Conservation (phyloP, 208 protist species). For the Leptomonas pyrrhocoris region DNA sequence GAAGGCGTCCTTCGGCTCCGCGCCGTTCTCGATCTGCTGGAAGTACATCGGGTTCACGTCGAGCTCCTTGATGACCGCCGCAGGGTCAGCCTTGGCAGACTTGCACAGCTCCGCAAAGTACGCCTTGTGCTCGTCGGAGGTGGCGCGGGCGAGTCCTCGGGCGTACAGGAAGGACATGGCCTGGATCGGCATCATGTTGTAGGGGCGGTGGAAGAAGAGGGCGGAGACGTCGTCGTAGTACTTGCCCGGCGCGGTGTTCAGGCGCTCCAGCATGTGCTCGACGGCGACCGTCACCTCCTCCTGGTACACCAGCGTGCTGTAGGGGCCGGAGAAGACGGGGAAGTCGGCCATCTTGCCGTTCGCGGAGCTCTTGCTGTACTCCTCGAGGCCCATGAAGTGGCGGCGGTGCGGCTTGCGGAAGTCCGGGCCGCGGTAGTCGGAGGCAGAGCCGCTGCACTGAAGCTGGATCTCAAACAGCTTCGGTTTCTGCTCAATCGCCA, state of each 20-base stretch:
- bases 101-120: slow-evolving; percentile 75
- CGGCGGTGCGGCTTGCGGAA: slow-evolving; percentile 90
- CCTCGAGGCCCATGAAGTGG: slow-evolving; percentile 84
- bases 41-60: slow-evolving; percentile 75
- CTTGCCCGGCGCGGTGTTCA: slow-evolving; percentile 62
- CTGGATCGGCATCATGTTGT: slow-evolving; percentile 94
- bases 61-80: slow-evolving; percentile 66
- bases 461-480: slow-evolving; percentile 83
- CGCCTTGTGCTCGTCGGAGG: slow-evolving; percentile 64
- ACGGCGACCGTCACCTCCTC: slow-evolving; percentile 88
- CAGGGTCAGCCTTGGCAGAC: slow-evolving; percentile 54
- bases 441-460: slow-evolving; percentile 72
- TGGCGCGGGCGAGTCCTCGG: slow-evolving; percentile 79
- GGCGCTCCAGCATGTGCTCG: slow-evolving; percentile 84
- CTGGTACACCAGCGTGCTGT: slow-evolving; percentile 91
- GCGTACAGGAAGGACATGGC: slow-evolving; percentile 90
- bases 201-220: slow-evolving; percentile 92
- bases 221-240: slow-evolving; percentile 88
- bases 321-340: slow-evolving; percentile 90
- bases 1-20: slow-evolving; percentile 78
- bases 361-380: slow-evolving; percentile 66
- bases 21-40: slow-evolving; percentile 72
- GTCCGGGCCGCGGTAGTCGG: slow-evolving; percentile 90
- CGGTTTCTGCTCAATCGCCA: slow-evolving; percentile 80
- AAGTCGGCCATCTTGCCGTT: slow-evolving; percentile 90